phyloP scores from a whole-genome alignment of 1,284 basidiomycete genomes.

The Caloboletus firmus region DNA sequence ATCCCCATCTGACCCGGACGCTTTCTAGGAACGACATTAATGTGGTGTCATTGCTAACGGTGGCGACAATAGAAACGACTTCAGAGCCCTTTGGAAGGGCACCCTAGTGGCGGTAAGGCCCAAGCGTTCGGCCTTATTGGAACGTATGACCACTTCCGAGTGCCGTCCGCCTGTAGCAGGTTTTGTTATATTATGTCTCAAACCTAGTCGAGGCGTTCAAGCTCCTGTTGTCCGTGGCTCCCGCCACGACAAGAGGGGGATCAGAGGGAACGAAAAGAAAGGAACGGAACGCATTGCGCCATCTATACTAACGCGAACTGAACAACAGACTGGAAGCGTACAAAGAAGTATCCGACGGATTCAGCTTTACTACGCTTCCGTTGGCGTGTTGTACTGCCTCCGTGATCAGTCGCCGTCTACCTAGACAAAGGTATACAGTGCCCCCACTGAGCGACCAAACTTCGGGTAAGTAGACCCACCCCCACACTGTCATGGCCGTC shows the following conservation, averaged over 20 bases:
- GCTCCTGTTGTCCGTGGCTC: neutral
- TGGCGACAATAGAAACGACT: no score
- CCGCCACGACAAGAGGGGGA: neutral
- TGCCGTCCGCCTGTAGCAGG: no score
- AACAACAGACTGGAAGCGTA: neutral
- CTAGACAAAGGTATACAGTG: conserved; percentile 1
- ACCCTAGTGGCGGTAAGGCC: neutral
- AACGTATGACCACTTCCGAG: neutral
- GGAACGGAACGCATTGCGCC: no score
- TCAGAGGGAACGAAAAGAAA: neutral
- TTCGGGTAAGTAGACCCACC: neutral
- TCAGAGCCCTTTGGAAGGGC: neutral
- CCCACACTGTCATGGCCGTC: neutral
- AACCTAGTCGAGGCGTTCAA: neutral
- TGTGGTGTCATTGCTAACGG: neutral
- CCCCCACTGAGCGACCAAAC: neutral
- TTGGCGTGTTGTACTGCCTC: neutral
- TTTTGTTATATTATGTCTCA: neutral
- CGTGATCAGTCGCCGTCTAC: neutral
- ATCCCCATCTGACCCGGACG: neutral
- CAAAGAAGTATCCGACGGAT: neutral
- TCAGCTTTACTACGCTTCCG: neutral
- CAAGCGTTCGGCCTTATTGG: neutral
- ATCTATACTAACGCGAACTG: neutral
- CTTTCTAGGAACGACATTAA: neutral